These are phyloP conservation scores for Inonotus obliquus DNA, from an alignment of 1,284 basidiomycete genomes.

Conservation along the genomic window DNA sequence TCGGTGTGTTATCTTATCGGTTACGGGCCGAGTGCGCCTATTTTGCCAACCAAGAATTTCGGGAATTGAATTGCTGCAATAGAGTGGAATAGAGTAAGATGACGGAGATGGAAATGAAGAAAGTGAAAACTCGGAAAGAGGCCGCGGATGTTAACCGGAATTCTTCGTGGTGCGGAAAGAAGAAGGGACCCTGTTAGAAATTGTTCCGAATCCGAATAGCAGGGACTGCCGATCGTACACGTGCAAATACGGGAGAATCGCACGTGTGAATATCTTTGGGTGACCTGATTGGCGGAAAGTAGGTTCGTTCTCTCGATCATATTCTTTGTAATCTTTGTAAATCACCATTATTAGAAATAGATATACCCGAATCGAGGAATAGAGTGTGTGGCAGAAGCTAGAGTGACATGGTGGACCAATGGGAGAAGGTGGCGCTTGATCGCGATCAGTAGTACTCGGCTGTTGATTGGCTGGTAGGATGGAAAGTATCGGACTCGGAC, in stretches of 20 bases:
- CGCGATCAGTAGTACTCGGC: not conserved
- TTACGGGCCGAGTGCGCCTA: too few relatives aligned
- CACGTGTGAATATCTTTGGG: not conserved
- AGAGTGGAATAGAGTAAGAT: slow-evolving; percentile 24
- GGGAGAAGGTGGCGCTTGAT: not conserved
- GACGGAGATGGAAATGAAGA: slow-evolving; percentile 46
- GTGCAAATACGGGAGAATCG: not conserved
- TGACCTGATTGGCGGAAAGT: not conserved
- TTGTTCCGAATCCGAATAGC: too few relatives aligned
- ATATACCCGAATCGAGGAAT: not conserved
- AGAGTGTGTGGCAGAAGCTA: not conserved
- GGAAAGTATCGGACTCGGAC: not conserved
- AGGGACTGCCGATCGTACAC: not conserved
- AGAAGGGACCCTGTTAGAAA: too few relatives aligned
- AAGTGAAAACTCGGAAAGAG: slow-evolving; percentile 43
- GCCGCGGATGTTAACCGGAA: too few relatives aligned
- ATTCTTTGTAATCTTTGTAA: not conserved
- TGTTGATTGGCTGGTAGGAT: not conserved
- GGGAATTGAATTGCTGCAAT: not conserved
- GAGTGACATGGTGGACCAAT: not conserved
- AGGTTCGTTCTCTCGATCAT: not conserved
- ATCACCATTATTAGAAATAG: not conserved
- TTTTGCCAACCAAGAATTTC: too few relatives aligned
- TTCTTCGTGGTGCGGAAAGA: too few relatives aligned
- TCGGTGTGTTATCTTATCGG: too few relatives aligned